Conservation (phyloP, 2,329 filamentous ascomycete genomes). For the Neocatenulostroma microsporum region DNA sequence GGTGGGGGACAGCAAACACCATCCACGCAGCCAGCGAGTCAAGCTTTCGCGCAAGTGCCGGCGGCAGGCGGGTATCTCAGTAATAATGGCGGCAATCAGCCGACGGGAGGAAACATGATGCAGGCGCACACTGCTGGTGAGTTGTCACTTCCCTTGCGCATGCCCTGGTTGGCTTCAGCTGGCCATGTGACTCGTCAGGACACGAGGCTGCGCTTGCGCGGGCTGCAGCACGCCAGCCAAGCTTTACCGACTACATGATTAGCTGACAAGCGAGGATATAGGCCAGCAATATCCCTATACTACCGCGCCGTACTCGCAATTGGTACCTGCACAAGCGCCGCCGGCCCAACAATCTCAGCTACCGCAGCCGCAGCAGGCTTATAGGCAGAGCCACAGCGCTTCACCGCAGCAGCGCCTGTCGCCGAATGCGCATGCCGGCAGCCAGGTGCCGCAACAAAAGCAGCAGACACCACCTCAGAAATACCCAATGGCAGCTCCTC, state of each 20-base stretch:
- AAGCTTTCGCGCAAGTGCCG: slow-evolving; percentile 4
- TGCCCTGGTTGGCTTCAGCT: neutral
- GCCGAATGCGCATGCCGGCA: slow-evolving; percentile 17
- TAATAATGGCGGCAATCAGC: slow-evolving; percentile 4
- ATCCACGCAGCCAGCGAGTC: slow-evolving; percentile 2
- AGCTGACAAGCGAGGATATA: slow-evolving; percentile 10
- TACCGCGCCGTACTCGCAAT: slow-evolving; percentile 31
- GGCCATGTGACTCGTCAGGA: no score
- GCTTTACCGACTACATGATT: slow-evolving; percentile 1
- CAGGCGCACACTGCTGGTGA: neutral
- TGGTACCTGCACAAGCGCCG: slow-evolving; percentile 25
- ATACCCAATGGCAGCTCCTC: slow-evolving; percentile 34
- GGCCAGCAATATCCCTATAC: slow-evolving; percentile 26
- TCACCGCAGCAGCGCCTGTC: slow-evolving; percentile 23
- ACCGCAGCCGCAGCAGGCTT: slow-evolving; percentile 1
- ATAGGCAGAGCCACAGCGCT: slow-evolving; percentile 17
- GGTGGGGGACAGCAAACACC: neutral
- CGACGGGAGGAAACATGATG: slow-evolving; percentile 3
- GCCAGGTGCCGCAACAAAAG: slow-evolving; percentile 14
- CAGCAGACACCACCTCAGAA: slow-evolving; percentile 19
- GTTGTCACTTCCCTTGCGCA: neutral
- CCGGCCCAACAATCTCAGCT: slow-evolving; percentile 1
- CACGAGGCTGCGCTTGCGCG: no score
- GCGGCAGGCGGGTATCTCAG: neutral
- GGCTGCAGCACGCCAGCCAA: no score